Evolutionary conservation across 148 eudicot genomes (phyloP).

Genomic region (Fagopyrum homotropicum): DNA sequence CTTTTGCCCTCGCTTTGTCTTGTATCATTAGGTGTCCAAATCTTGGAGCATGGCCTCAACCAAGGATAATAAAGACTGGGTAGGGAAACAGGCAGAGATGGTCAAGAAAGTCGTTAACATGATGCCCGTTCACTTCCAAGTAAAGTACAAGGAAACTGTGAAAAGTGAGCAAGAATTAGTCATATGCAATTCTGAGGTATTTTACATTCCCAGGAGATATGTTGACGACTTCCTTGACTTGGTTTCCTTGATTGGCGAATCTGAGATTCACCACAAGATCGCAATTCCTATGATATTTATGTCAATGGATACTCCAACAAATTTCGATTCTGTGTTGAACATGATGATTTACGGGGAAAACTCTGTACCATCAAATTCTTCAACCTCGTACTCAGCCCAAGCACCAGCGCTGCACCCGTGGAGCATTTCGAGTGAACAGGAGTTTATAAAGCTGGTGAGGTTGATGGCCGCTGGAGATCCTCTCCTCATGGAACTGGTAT

Average conservation of each 20-base stretch:
- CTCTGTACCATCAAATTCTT: conserved; percentile 42
- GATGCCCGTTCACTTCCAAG: conserved; percentile 94
- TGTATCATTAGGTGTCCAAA: conserved; percentile 47
- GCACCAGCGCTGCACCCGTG: conserved; percentile 90
- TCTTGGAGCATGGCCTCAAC: conserved; percentile 59
- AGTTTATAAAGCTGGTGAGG: conserved; percentile 77
- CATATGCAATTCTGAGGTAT: conserved; percentile 81
- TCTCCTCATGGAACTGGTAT: conserved; percentile 84
- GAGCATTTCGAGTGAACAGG: conserved; percentile 85
- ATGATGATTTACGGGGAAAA: conserved; percentile 57
- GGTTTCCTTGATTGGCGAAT: conserved; percentile 55
- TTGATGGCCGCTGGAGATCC: conserved; percentile 97
- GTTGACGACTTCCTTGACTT: conserved; percentile 63
- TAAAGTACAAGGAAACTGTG: conserved; percentile 63
- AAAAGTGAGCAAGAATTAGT: conserved; percentile 36
- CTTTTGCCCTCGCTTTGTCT: too few relatives aligned
- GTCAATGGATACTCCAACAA: conserved; percentile 70
- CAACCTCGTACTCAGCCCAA: conserved; percentile 62
- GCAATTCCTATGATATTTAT: conserved; percentile 84
- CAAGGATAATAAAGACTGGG: conserved; percentile 57
- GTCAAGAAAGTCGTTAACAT: conserved; percentile 70
- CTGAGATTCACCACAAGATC: conserved; percentile 83
- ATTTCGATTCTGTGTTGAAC: conserved; percentile 61
- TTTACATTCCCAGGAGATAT: conserved; percentile 65
- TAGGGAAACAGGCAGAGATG: conserved; percentile 62